Base-by-base conservation (phyloP, 371 early-diverging fungal genomes). In the Cladochytrium tenue region DNA sequence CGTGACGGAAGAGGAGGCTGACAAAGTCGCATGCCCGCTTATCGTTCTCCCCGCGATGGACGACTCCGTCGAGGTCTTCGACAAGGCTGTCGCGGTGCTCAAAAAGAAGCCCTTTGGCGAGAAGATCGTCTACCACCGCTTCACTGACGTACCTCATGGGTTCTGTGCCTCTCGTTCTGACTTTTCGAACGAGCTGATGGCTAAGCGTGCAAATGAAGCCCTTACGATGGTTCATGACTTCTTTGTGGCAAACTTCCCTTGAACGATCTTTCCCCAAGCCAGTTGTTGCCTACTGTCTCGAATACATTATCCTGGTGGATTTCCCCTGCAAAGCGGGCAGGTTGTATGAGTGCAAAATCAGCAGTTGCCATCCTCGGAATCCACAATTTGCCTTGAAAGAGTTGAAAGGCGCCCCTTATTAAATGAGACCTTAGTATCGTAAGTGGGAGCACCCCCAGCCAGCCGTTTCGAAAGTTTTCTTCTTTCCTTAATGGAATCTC, bases 121-220 rank as follows among this genome's bases (percentile, higher is more conserved):
- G n/a, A 51, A 80, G 58, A 85, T 86, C 69, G 64, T 78, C 51
- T 73, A 81, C 61, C 73, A 79, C 52, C 81, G 87, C 51, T 91
- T 88, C 65, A 85, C 86, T 68, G 89, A 89, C 62, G 83, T 85
- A 79, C 74, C 52, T 64, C 91, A 91, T 55, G 91, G 90, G 32
- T 91, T 89, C 76, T 85, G 84, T 70, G 88, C 85, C 57, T 80
- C 89, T 51, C 82, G 90, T 63, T 87, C 87, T 50, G 83, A 90
- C 69, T 91, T 75, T 74, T 52, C 62, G 1, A 73, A 88, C 30
- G 76, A 77, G 62, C 52, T 76, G 7, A 78, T 79, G 65, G 77
- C 64, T 10, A 75, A 85, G 69, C 63, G 86, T 58, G 81, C 80
- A 10, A 80, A 72, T 51, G 85, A 85, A 67, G 86, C 81, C 15